Evolutionary conservation across 2,329 filamentous ascomycete genomes (phyloP).

Genomic region (Apiospora rasikravindrae): DNA sequence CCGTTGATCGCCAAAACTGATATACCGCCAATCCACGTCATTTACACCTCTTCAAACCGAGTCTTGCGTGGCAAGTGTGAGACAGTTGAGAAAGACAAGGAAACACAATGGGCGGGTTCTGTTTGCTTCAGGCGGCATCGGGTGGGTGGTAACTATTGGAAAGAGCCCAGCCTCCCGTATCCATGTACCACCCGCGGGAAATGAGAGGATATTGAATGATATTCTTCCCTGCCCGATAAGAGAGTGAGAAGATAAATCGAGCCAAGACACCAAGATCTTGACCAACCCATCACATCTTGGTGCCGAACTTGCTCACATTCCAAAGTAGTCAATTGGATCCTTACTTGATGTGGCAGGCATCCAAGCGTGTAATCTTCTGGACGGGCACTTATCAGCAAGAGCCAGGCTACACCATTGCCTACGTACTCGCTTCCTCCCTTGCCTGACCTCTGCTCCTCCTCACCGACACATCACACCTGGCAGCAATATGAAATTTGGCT

Average conservation of each 20-base stretch:
- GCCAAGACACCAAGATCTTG: slow-evolving; percentile 11
- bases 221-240: not conserved
- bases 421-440: not conserved
- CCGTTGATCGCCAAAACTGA: not conserved
- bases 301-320: not conserved
- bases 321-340: not conserved
- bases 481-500: slow-evolving; percentile 25
- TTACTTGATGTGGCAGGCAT: not conserved
- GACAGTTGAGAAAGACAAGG: not conserved
- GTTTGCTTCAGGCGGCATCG: not conserved
- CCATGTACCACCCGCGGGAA: not conserved
- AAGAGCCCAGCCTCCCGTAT: not conserved
- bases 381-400: not conserved
- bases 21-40: not conserved
- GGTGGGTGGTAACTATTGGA: not conserved
- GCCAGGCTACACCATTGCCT: not conserved
- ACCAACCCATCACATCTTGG: not conserved
- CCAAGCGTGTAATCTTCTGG: not conserved
- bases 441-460: not conserved
- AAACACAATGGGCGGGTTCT: not conserved
- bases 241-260: not conserved
- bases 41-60: not conserved
- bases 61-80: not conserved
- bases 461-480: not conserved
- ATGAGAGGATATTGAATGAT: not conserved